Evolutionary conservation across 768 basidiomycete genomes (phyloP).

Genomic region (Phaffia tasmanica): DNA sequence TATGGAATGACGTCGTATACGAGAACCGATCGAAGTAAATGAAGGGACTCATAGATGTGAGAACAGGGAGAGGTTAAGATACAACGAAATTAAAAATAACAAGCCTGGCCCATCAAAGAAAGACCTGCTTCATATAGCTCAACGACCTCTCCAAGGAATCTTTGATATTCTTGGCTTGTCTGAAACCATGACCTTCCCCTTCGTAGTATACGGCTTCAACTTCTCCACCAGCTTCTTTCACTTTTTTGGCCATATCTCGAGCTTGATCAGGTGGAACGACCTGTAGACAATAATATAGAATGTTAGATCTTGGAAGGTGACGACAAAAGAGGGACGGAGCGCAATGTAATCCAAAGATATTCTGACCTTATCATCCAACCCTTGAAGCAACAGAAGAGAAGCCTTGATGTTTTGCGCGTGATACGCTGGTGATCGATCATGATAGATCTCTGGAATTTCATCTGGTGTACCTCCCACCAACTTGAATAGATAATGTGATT

Average conservation of each 20-base stretch:
- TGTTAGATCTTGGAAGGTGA: slow-evolving; percentile 58
- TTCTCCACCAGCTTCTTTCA: slow-evolving; percentile 45
- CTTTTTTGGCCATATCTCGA: slow-evolving; percentile 45
- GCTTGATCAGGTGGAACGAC: slow-evolving; percentile 62
- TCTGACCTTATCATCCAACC: slow-evolving; percentile 29
- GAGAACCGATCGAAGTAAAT: too few species aligned
- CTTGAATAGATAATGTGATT: slow-evolving; percentile 28
- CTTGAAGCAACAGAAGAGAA: slow-evolving; percentile 45
- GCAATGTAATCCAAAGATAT: not conserved
- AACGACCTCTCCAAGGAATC: slow-evolving; percentile 42
- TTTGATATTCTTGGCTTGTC: slow-evolving; percentile 45
- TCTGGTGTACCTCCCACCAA: slow-evolving; percentile 48
- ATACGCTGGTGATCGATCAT: slow-evolving; percentile 52
- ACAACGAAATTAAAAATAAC: too few species aligned
- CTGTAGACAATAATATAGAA: slow-evolving; percentile 40
- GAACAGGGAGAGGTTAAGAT: too few species aligned
- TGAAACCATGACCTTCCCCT: slow-evolving; percentile 54
- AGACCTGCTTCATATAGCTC: too few species aligned
- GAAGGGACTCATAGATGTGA: too few species aligned
- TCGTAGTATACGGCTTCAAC: slow-evolving; percentile 53
- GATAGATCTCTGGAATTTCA: slow-evolving; percentile 51
- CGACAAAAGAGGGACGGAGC: not conserved
- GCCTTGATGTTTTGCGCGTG: slow-evolving; percentile 53
- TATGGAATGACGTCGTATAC: too few species aligned
- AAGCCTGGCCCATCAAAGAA: too few species aligned